Conservation (phyloP, 345 rosid genomes). For the Orychophragmus violaceus region DNA sequence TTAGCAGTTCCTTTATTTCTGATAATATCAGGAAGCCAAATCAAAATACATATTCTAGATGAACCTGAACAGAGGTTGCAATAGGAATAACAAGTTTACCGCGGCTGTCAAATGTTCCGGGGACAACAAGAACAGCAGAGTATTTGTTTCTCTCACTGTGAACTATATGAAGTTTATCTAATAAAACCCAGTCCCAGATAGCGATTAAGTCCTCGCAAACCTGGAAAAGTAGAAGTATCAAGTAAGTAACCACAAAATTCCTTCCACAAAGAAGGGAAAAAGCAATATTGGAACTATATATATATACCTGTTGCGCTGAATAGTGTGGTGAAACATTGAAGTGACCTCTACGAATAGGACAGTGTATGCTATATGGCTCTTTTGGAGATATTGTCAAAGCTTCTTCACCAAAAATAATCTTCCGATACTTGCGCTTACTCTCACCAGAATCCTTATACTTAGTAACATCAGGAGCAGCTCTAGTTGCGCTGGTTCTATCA, state of each 20-base stretch:
- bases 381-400: slow-evolving; percentile 62
- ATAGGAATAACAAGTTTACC: slow-evolving; percentile 40
- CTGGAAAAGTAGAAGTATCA: slow-evolving; percentile 33
- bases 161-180: slow-evolving; percentile 58
- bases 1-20: slow-evolving; percentile 86
- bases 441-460: slow-evolving; percentile 35
- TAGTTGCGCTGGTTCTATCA: slow-evolving; percentile 33
- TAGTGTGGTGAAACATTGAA: slow-evolving; percentile 76
- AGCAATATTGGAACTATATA: background rate
- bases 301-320: slow-evolving; percentile 70
- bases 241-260: background rate
- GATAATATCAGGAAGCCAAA: slow-evolving; percentile 27
- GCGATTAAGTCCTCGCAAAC: slow-evolving; percentile 76
- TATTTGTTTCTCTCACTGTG: slow-evolving; percentile 60
- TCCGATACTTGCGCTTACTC: slow-evolving; percentile 41
- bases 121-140: slow-evolving; percentile 78
- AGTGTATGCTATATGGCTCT: slow-evolving; percentile 72
- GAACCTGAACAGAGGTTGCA: background rate
- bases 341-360: slow-evolving; percentile 91
- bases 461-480: slow-evolving; percentile 30
- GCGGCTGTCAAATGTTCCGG: slow-evolving; percentile 77
- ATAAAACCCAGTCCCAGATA: slow-evolving; percentile 87
- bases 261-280: background rate
- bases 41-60: background rate
- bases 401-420: slow-evolving; percentile 79